Percentiles rank a stretch among this genome's conserved stretches.
Conservation (phyloP, 352 stramenopile species). For the Phytophthora pseudosyringae region DNA sequence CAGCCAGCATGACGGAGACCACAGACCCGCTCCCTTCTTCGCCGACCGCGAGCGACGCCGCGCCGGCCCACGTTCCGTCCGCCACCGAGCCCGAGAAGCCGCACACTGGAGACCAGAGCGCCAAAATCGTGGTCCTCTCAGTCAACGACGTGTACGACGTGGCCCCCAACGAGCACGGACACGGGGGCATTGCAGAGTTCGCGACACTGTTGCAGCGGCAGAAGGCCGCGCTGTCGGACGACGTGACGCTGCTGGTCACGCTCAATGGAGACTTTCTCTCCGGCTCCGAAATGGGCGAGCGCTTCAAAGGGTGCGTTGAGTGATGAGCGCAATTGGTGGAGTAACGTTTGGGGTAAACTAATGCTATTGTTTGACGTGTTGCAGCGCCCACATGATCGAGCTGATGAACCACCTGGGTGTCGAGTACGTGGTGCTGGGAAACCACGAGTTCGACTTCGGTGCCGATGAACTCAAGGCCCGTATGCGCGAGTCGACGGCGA, state of each 20-base stretch:
- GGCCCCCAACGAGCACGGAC: conserved; percentile 64
- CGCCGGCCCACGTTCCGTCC: conserved; percentile 5
- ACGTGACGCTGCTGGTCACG: conserved; percentile 70
- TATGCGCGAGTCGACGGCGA: conserved; percentile 65
- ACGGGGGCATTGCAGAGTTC: conserved; percentile 66
- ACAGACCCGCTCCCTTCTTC: conserved; percentile 19
- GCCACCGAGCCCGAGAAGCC: conserved; percentile 14
- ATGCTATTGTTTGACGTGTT: neutral
- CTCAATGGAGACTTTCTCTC: conserved; percentile 85
- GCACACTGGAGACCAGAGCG: conserved; percentile 29
- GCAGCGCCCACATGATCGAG: conserved; percentile 79
- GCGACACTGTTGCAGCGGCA: conserved; percentile 66
- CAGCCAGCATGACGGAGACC: conserved; percentile 26
- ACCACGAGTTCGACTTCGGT: conserved; percentile 87
- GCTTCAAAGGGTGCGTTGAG: conserved; percentile 62
- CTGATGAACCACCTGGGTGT: conserved; percentile 77
- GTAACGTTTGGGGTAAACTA: conserved; percentile 5
- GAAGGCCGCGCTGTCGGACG: conserved; percentile 42
- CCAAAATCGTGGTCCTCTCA: conserved; percentile 60
- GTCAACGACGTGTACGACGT: conserved; percentile 85
- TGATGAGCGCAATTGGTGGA: neutral
- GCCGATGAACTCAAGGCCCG: conserved; percentile 52
- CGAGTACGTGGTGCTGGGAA: conserved; percentile 78
- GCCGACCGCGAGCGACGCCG: conserved; percentile 7
- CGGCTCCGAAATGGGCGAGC: conserved; percentile 63